Conservation (phyloP, 805 yeast species). For the Candida sithepensis region DNA sequence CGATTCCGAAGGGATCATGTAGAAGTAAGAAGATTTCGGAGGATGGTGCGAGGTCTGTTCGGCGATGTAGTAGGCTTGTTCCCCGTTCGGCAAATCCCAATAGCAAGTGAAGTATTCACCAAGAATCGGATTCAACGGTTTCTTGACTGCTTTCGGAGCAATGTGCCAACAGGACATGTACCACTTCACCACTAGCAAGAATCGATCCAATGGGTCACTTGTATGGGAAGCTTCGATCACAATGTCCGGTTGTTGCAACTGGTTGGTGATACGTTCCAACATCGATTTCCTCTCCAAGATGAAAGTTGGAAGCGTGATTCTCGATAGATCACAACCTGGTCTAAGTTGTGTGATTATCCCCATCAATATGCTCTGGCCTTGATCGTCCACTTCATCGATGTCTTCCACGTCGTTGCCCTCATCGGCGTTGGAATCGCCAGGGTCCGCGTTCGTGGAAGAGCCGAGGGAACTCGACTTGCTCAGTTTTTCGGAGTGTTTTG, state of each 20-base stretch:
- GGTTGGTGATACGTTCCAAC: conserved; percentile 93
- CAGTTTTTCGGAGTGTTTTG: conserved; percentile 12
- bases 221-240: conserved; percentile 63
- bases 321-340: conserved; percentile 86
- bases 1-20: conserved; percentile 72
- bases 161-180: conserved; percentile 96
- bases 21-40: conserved; percentile 94
- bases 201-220: conserved; percentile 61
- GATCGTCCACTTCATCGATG: conserved; percentile 87
- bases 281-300: conserved; percentile 92
- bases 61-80: conserved; percentile 76
- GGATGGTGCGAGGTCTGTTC: conserved; percentile 99
- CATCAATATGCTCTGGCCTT: conserved; percentile 81
- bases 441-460: no score
- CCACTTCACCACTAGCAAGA: conserved; percentile 77
- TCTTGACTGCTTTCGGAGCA: conserved; percentile 97
- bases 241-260: conserved; percentile 74
- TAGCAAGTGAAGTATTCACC: conserved; percentile 90
- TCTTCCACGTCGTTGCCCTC: conserved; percentile 53
- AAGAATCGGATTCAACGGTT: conserved; percentile 90
- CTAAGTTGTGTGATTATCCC: conserved; percentile 88
- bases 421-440: neutral
- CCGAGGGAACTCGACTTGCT: conserved; percentile 1
- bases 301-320: conserved; percentile 93
- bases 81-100: conserved; percentile 77